Conservation (phyloP, 1,284 basidiomycete genomes). For the Gymnopus androsaceus region DNA sequence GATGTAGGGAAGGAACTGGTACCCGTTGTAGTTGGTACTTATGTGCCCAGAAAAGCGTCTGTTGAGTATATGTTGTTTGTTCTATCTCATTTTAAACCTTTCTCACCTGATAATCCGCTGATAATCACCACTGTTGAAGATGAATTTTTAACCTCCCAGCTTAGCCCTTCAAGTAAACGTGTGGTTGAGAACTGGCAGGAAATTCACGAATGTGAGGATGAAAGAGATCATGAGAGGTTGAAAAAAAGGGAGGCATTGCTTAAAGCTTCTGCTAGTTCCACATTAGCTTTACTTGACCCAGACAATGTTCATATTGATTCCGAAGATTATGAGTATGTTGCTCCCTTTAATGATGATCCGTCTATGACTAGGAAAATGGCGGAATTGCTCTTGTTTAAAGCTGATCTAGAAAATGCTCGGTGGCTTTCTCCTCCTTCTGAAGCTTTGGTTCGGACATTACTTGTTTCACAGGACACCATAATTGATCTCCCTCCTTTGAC, state of each 20-base stretch:
- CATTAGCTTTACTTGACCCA: background rate
- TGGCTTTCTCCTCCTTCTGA: too few relatives aligned
- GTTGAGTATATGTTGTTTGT: slow-evolving; percentile 22
- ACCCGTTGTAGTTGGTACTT: slow-evolving; percentile 24
- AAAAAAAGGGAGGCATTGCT: background rate
- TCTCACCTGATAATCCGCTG: slow-evolving; percentile 6
- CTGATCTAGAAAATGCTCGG: background rate
- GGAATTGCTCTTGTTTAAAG: background rate
- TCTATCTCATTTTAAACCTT: slow-evolving; percentile 30
- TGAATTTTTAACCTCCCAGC: background rate
- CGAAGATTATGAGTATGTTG: background rate
- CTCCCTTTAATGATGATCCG: background rate
- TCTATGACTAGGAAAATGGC: background rate
- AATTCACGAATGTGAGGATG: slow-evolving; percentile 34
- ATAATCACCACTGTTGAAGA: background rate
- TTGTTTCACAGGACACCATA: too few relatives aligned
- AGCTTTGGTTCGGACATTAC: too few relatives aligned
- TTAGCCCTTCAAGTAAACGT: background rate
- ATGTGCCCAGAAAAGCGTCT: slow-evolving; percentile 23
- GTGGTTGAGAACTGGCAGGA: slow-evolving; percentile 33
- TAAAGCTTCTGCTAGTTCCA: background rate
- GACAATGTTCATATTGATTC: background rate
- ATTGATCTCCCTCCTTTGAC: too few relatives aligned
- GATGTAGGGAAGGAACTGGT: slow-evolving; percentile 2
- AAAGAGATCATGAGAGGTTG: slow-evolving; percentile 31